Conservation (phyloP, 2,329 filamentous ascomycete species). For the Westerdykella ornata region DNA sequence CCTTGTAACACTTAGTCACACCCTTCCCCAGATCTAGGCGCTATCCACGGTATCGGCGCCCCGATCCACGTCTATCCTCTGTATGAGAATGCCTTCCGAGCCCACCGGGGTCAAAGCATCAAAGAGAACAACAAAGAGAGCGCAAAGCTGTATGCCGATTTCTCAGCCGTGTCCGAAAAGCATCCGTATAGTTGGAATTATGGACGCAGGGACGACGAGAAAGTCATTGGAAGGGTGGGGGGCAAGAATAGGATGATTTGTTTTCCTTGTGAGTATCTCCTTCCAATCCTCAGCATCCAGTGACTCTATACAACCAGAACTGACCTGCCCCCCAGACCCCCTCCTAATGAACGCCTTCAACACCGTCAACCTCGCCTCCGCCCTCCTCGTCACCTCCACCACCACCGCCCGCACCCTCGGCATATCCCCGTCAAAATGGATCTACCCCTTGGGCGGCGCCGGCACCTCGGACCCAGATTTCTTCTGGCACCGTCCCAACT, state of each 20-base stretch:
- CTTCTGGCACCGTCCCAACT: slow-evolving; percentile 60
- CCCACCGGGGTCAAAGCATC: slow-evolving; percentile 49
- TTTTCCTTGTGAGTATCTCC: slow-evolving; percentile 51
- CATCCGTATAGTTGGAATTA: slow-evolving; percentile 55
- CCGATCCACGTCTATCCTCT: slow-evolving; percentile 63
- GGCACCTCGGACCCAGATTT: slow-evolving; percentile 52
- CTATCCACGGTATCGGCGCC: slow-evolving; percentile 52
- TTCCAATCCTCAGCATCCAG: too few relatives aligned
- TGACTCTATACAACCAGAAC: neutral
- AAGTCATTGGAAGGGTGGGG: slow-evolving; percentile 49
- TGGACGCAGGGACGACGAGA: slow-evolving; percentile 43
- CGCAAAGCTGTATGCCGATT: slow-evolving; percentile 54
- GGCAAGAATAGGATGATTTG: slow-evolving; percentile 62
- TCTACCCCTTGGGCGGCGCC: slow-evolving; percentile 59
- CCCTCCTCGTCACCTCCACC: slow-evolving; percentile 54
- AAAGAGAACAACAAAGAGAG: slow-evolving; percentile 54
- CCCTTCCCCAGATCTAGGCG: slow-evolving; percentile 46
- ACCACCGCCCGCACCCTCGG: slow-evolving; percentile 50
- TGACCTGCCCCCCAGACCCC: slow-evolving; percentile 45
- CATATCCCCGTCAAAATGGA: slow-evolving; percentile 52
- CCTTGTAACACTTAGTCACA: slow-evolving; percentile 9
- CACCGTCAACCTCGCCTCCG: slow-evolving; percentile 57
- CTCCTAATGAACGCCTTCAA: slow-evolving; percentile 68
- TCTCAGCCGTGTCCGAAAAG: slow-evolving; percentile 50
- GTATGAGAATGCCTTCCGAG: slow-evolving; percentile 59